phyloP scores from a whole-genome alignment of 2,329 filamentous ascomycete species.

The Diaporthe velutina region DNA sequence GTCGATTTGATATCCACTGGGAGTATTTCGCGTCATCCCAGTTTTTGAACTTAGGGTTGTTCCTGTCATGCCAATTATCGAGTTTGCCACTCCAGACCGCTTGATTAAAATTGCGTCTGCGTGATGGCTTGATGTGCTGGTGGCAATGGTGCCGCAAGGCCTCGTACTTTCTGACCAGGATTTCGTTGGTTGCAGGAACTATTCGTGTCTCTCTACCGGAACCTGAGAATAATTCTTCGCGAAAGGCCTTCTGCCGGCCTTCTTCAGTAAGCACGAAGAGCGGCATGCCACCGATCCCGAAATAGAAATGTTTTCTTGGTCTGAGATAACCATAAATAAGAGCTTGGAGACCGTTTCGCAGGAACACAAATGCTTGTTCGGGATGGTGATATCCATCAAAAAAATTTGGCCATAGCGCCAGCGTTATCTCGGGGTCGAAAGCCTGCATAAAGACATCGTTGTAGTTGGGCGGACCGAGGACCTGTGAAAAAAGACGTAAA shows the following conservation, averaged over 20 bases:
- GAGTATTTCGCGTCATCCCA: too few species aligned
- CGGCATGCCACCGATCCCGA: background rate
- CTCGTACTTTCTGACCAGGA: background rate
- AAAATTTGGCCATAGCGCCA: background rate
- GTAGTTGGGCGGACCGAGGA: background rate
- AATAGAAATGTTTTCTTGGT: background rate
- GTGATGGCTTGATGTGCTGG: too few species aligned
- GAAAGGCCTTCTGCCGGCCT: background rate
- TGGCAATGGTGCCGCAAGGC: background rate
- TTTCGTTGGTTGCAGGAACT: background rate
- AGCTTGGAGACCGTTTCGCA: background rate
- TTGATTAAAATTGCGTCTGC: too few species aligned
- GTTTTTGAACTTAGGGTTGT: background rate
- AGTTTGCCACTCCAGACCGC: too few species aligned
- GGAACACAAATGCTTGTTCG: background rate
- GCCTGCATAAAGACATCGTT: background rate
- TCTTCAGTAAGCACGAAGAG: background rate
- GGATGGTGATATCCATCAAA: background rate
- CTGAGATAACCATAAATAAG: background rate
- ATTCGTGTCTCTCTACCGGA: background rate
- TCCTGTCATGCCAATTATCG: background rate
- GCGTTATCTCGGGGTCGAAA: background rate
- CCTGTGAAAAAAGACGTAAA: background rate
- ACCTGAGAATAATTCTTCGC: background rate
- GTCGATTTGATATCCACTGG: too few species aligned